Evolutionary conservation across 2,329 filamentous ascomycete species (phyloP), one percentile per base, ranked within the genome.

Genomic region (Blastomyces emzantsi): DNA sequence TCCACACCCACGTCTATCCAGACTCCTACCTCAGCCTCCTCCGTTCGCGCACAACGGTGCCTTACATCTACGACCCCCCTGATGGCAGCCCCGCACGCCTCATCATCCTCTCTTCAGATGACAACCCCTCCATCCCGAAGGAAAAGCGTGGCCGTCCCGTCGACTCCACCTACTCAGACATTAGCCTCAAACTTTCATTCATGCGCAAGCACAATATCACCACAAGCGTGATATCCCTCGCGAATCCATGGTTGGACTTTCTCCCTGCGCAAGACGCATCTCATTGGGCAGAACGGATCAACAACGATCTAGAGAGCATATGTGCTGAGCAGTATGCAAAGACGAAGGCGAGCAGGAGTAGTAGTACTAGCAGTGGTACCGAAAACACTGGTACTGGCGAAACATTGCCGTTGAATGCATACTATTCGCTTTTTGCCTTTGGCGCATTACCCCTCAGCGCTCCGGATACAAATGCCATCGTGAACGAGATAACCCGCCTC

Each of bases 211-310:
- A 97, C 77, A 79, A 79, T 62, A 96, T 97, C 73, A 84, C 89
- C 74, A 86, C 88, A 67, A 94, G 90, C 0, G 89, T 96, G 60
- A 86, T 97, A 66, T 94, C 90, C 0, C 85, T 96, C 28, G 92
- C 92, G 17, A 97, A 97, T 72, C 92, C 92, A 0, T 97, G 92
- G 92, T 83, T 97, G 1, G 92, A 97, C 76, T 97, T 96, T 72
- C 77, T 96, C 0, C 75, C 80, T 0, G 72, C 84, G 0, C 73
- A 79, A 3, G 83, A 87, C 67, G 89, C 90, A 0, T 83, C 82
- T 1, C 73, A 76, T 39, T 85, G 87, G 59, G 90, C 90, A 0
- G 72, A 77, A 62, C 80, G 80, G 0, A 87, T 96, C 73, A 97
- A 96, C 74, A 80, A 87, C 68, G 90, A 93, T 67, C 87, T 96